Evolutionary conservation across 1,284 basidiomycete species (phyloP).

Genomic region (Austroboletus niveus): DNA sequence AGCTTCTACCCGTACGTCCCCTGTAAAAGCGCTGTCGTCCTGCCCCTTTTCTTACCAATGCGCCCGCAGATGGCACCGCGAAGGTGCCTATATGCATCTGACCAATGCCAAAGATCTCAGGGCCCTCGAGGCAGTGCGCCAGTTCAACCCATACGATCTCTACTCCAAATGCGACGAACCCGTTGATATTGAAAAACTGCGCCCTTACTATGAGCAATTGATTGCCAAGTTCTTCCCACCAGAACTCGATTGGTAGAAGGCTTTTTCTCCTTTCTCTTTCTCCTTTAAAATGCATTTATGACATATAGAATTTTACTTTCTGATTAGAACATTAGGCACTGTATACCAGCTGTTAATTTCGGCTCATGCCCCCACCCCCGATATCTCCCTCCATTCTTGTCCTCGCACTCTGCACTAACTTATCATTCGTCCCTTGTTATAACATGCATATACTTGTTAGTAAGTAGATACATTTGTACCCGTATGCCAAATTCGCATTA

Average conservation of each 20-base stretch:
- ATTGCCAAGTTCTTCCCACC: constrained; percentile 86
- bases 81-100: constrained; percentile 78
- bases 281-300: not conserved
- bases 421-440: constrained; percentile 10
- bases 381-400: not conserved
- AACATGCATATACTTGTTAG: not conserved
- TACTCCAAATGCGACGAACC: constrained; percentile 85
- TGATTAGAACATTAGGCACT: constrained; percentile 2
- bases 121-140: constrained; percentile 65
- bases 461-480: constrained; percentile 5
- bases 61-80: constrained; percentile 72
- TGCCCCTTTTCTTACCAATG: constrained; percentile 1
- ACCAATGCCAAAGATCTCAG: constrained; percentile 65
- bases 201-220: constrained; percentile 79
- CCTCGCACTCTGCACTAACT: constrained; percentile 8
- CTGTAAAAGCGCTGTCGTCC: not conserved
- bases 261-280: not conserved
- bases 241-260: constrained; percentile 68
- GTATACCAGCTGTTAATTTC: constrained; percentile 5
- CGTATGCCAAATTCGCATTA: not conserved
- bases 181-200: constrained; percentile 60
- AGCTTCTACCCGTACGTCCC: constrained; percentile 80
- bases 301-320: constrained; percentile 11
- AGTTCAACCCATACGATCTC: constrained; percentile 88
- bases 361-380: not conserved